Conservation (phyloP, 2,329 filamentous ascomycete species). For the Sporothrix phasma region DNA sequence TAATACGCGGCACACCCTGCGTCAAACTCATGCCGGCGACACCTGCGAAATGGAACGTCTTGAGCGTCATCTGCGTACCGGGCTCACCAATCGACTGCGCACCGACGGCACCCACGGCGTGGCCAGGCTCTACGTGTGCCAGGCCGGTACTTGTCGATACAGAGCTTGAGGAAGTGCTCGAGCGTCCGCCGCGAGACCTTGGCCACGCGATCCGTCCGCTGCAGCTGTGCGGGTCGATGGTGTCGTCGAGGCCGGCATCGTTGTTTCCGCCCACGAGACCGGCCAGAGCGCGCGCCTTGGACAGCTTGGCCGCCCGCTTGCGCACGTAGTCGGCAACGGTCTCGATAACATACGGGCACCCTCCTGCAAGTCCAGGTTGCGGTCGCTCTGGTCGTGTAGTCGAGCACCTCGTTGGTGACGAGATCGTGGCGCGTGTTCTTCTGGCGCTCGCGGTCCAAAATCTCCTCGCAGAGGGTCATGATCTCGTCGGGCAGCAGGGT, state of each 20-base stretch:
- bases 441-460: conserved; percentile 57
- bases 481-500: conserved; percentile 69
- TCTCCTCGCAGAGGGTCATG: conserved; percentile 53
- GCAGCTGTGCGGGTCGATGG: conserved; percentile 27
- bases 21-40: conserved; percentile 99
- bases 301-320: conserved; percentile 49
- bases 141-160: conserved; percentile 83
- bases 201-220: conserved; percentile 58
- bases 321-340: conserved; percentile 65
- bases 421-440: conserved; percentile 53
- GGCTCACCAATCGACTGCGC: conserved; percentile 97
- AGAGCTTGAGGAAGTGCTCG: conserved; percentile 65
- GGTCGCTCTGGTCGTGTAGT: conserved; percentile 60
- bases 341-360: conserved; percentile 73
- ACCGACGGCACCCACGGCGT: conserved; percentile 90
- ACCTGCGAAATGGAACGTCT: conserved; percentile 99
- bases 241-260: conserved; percentile 19
- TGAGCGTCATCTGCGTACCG: conserved; percentile 97
- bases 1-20: conserved; percentile 97
- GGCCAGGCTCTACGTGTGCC: conserved; percentile 85
- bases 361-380: conserved; percentile 67
- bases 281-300: conserved; percentile 36
- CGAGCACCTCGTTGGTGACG: conserved; percentile 50
- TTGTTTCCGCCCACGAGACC: conserved; percentile 34
- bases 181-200: conserved; percentile 74